Base-by-base conservation (phyloP, 148 eudicot species). In the Agrostemma githago region DNA sequence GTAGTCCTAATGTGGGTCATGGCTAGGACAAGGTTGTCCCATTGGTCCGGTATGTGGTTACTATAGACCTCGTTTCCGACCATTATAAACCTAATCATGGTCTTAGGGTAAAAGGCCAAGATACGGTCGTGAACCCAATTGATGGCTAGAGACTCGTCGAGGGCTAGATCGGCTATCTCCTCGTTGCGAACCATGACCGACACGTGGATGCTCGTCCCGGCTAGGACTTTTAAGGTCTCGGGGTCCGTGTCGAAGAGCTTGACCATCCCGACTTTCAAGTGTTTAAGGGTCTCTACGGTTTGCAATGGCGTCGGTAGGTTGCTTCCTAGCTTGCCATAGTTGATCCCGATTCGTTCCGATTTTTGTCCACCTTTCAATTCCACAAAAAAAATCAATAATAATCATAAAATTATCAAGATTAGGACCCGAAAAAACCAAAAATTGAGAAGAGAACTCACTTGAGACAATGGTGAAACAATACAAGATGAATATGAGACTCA, bases 61-160 rank as follows among this genome's bases (percentile, higher is more conserved):
- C 85, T 88, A 5, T 85, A 79, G 41, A 93, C 85, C 71, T 93
- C 97, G 19, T 93, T 93, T 5, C 97, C 98, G 0, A 93, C 97
- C 15, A 93, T 77, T 12, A 93, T 77, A 76, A 34, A 86, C 19
- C 91, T 81, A 57, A 93, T 88, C 78, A 68, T 81, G 6, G 98
- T 91, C 12, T 60, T 40, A 3, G 98, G 98, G 62, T 89, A 88
- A 77, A 86, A 88, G 3, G 90, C 65, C 0, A 93, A 78, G 41
- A 93, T 83, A 64, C 87, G 89, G 15, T 83, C 79, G 0, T 38
- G 76, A 3, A 93, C 86, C 98, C 97, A 93, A 46, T 80, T 75
- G 59, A 83, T 78, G 8, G 95, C 95, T 2, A 56, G 0, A 17
- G 88, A 67, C 54, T 81, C 84, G 65, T 81, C 85, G 6, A 85